Evolutionary conservation across 2,329 filamentous ascomycete species (phyloP), one percentile per base, ranked within the genome.

Genomic region (Aspergillus brasiliensis): DNA sequence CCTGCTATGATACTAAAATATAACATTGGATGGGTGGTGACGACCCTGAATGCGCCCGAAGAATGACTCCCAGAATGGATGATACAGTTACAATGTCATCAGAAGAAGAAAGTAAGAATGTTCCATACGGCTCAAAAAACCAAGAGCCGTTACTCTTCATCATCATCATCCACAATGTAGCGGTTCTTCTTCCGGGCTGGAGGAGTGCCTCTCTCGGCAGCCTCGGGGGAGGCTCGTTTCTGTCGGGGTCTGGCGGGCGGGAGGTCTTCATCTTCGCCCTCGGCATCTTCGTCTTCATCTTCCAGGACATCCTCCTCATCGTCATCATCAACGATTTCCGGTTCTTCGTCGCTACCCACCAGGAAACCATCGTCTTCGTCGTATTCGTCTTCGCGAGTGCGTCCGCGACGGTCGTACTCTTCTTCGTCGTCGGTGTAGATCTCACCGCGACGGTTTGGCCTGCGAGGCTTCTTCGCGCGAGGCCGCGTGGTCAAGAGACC

Each of bases 281-380:
- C 79, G 8, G 77, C 79, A 62, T 82, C 80, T 60, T 77, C 73
- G 27, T 79, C 77, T 2, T 79, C 78, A 52, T 79, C 79, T 48
- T 77, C 76, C 8, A 76, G 67, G 21, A 75, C 71, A 19, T 77
- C 75, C 49, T 78, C 77, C 11, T 80, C 80, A 4, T 77, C 78
- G 21, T 78, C 78, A 23, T 76, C 75, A 8, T 75, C 80, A 15
- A 74, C 78, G 31, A 80, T 69, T 60, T 82, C 80, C 2, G 74
- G 70, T 49, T 82, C 80, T 67, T 82, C 80, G 52, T 82, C 80
- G 49, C 78, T 81, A 15, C 74, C 75, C 23, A 80, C 80, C 55
- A 94, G 87, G 76, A 94, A 94, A 56, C 89, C 90, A 70, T 93
- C 91, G 51, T 91, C 88, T 69, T 90, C 89, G 71, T 94, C 91